Evolutionary conservation across 2,329 filamentous ascomycete species (phyloP), one percentile per base, ranked within the genome.

Genomic region (Aureobasidium melanogenum): DNA sequence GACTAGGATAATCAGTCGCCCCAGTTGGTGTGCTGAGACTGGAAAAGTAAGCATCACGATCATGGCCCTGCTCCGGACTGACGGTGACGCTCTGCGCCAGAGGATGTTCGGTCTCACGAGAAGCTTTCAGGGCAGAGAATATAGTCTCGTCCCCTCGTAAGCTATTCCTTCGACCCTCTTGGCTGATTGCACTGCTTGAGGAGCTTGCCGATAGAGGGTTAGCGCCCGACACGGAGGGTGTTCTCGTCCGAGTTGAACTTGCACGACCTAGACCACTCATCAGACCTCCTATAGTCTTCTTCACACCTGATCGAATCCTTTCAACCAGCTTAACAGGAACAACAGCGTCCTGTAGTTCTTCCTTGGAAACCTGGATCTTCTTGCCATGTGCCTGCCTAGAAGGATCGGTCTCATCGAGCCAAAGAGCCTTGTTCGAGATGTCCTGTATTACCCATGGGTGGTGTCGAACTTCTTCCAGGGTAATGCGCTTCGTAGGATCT

Each of bases 371-470:
- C 72, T 97, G 88, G 68, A 99, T 97, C 74, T 86, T 91, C 71
- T 88, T 86, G 66, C 91, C 91, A 61, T 89, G 84, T 34, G 86
- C 87, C 63, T 87, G 87, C 38, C 87, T 83, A 39, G 85, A 86
- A 1, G 92, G 91, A 69, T 97, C 93, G 0, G 92, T 96, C 65
- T 96, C 91, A 67, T 96, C 91, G n/a, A 97, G 84, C 94, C 94
- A 99, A 10, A 82, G 80, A 34, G 84, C 78, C 39, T 87, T 83
- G 67, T 96, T 87, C 36, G 84, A 77, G 48, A 97, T 83, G 65
- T 88, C 91, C 62, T 87, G 80, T 1, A 93, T 80, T 17, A 97
- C 88, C 94, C 94, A 99, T 5, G 88, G 87, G 71, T 99, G 94
- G 63, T 89, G 87, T 73, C 97, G 97, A 69, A 97, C 93, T 68